Conservation (phyloP, 768 basidiomycete species). For the Megacollybia marginata region DNA sequence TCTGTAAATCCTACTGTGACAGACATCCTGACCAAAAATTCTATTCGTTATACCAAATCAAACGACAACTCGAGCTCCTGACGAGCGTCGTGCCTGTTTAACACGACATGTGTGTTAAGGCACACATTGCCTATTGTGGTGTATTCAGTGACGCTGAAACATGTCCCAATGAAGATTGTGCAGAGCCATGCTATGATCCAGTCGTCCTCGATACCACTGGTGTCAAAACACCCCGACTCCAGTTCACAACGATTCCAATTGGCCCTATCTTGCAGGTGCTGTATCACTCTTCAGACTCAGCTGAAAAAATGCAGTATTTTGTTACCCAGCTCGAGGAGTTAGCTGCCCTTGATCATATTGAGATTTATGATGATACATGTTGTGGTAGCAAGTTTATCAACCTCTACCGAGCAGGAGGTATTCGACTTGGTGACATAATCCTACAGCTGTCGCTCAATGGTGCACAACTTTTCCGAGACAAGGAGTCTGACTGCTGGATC, state of each 20-base stretch:
- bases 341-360: slow-evolving; percentile 14
- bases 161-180: slow-evolving; percentile 22
- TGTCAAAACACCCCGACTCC: slow-evolving; percentile 20
- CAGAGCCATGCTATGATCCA: slow-evolving; percentile 19
- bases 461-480: slow-evolving; percentile 31
- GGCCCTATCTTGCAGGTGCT: slow-evolving; percentile 37
- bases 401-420: slow-evolving; percentile 2
- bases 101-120: slow-evolving; percentile 35
- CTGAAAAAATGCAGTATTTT: slow-evolving; percentile 20
- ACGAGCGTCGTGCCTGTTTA: slow-evolving; percentile 27
- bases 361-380: slow-evolving; percentile 23
- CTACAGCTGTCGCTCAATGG: slow-evolving; percentile 29
- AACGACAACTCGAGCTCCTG: slow-evolving; percentile 16
- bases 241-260: slow-evolving; percentile 29
- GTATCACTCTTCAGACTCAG: slow-evolving; percentile 11
- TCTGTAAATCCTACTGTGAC: slow-evolving; percentile 13
- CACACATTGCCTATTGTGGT: slow-evolving; percentile 33
- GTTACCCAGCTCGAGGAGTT: slow-evolving; percentile 15
- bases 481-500: slow-evolving; percentile 35
- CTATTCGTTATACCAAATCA: slow-evolving; percentile 22
- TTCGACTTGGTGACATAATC: slow-evolving; percentile 20
- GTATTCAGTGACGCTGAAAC: slow-evolving; percentile 19
- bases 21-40: slow-evolving; percentile 19
- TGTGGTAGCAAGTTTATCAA: slow-evolving; percentile 8
- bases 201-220: neutral